Conservation (phyloP, 2,329 filamentous ascomycete genomes). For the Phoma herbarum region DNA sequence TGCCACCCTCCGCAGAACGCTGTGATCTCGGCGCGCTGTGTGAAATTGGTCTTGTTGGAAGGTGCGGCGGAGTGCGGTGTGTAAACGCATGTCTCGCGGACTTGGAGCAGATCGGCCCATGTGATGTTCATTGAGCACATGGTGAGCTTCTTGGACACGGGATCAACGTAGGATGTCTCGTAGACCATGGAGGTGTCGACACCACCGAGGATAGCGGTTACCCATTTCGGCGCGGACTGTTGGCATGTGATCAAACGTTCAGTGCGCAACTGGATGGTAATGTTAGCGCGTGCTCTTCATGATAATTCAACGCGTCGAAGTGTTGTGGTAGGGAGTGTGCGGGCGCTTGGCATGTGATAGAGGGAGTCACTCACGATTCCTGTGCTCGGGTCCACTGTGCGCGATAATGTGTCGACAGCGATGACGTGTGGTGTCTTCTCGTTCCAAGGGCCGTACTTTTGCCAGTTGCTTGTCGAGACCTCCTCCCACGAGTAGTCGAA, state of each 20-base stretch:
- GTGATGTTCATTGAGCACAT: conserved; percentile 98
- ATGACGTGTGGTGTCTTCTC: conserved; percentile 97
- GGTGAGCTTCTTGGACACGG: conserved; percentile 81
- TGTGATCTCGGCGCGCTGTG: conserved; percentile 90
- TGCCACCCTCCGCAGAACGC: conserved; percentile 97
- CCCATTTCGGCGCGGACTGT: conserved; percentile 78
- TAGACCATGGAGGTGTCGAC: conserved; percentile 87
- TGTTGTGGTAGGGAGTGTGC: conserved; percentile 3
- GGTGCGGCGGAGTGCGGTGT: conserved; percentile 64
- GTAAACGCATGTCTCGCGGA: conserved; percentile 93
- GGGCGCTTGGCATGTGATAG: conserved; percentile 17
- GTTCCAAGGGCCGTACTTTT: conserved; percentile 99
- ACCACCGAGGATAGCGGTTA: conserved; percentile 80
- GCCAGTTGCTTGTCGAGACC: conserved; percentile 97
- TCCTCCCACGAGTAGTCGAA: conserved; percentile 99
- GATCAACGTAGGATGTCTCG: conserved; percentile 95
- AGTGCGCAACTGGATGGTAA: conserved; percentile 67
- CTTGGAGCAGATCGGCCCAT: conserved; percentile 86
- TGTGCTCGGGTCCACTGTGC: conserved; percentile 69
- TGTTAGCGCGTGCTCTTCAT: conserved; percentile 19
- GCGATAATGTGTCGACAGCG: conserved; percentile 90
- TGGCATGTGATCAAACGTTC: conserved; percentile 73
- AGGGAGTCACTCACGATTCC: conserved; percentile 66
- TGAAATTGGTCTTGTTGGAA: conserved; percentile 75
- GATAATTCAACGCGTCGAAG: not conserved